Base-by-base conservation (phyloP, 192 early-diverging fungal species). In the Backusella tarrabulga region DNA sequence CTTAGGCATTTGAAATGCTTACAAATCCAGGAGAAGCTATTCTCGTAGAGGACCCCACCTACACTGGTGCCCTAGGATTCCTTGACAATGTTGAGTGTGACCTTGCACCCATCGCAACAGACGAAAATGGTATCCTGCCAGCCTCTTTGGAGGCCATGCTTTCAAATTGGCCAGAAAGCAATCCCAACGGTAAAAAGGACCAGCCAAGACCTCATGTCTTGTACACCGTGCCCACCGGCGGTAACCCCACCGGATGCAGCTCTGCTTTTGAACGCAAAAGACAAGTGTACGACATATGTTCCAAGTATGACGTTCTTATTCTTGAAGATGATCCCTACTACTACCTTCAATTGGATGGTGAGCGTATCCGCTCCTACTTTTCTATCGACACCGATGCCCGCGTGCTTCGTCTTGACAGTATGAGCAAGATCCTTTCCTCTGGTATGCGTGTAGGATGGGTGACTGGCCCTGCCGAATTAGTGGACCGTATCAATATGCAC, bases 241-340 rank as follows among this genome's bases (percentile, higher is more conserved):
- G 93, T 32, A 99, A 98, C 83, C 97, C 97, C 0, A 95, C 97
- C 0, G 97, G 97, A 29, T 88, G 87, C 14, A 94, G 89, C 68
- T 92, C 95, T 70, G 88, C 92, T 8, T 72, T 90, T n/a, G 90
- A 91, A 67, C 90, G 97, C 38, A 95, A 94, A 72, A 88, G 85
- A 40, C 85, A 86, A 9, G 87, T 99, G 14, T 98, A 98, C 74
- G 85, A 85, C 34, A 87, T 97, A 67, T 91, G 91, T 8, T 86
- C 86, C 68, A 86, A 91, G 72, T 93, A 94, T 80, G 85, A 95
- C 56, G 73, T 99, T 66, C 78, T 99, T 12, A 94, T 99, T 32
- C 82, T 97, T 36, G 97, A 99, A 82, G 97, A 99, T 76, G 97
- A 98, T 79, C 97, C 97, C 12, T 99, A 98, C 83, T 97, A 94